Evolutionary conservation across 2,329 filamentous ascomycete genomes (phyloP).

Genomic region (Monilinia aucupariae): DNA sequence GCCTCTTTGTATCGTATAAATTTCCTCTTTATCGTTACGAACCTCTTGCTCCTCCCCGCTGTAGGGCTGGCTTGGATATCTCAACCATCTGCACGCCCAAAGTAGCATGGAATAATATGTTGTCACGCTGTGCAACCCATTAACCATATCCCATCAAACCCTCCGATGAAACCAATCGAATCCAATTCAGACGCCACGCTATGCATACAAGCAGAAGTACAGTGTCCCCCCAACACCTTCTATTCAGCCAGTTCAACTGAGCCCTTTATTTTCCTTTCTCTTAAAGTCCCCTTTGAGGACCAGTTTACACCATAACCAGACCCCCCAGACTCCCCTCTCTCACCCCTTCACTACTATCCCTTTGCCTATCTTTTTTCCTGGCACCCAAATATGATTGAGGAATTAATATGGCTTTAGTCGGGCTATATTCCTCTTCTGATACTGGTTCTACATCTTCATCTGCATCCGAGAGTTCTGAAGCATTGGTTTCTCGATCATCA

Average conservation of each 20-base stretch:
- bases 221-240: background rate
- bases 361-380: background rate
- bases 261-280: background rate
- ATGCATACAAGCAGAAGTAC: slow-evolving; percentile 4
- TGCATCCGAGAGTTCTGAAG: background rate
- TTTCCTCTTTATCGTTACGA: background rate
- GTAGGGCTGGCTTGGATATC: background rate
- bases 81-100: background rate
- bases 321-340: slow-evolving; percentile 4
- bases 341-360: background rate
- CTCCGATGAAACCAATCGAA: background rate
- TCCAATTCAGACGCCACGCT: slow-evolving; percentile 10
- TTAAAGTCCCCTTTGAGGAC: background rate
- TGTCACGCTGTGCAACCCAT: background rate
- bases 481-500: background rate
- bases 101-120: background rate
- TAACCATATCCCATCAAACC: background rate
- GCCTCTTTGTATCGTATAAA: too few species aligned
- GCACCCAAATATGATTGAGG: background rate
- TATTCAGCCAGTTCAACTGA: background rate
- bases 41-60: background rate
- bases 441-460: background rate
- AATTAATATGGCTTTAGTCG: slow-evolving; percentile 1
- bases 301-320: background rate
- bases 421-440: background rate